These are phyloP conservation scores for Fusarium temperatum DNA, from an alignment of 2,329 filamentous ascomycete genomes.

Conservation along the genomic window DNA sequence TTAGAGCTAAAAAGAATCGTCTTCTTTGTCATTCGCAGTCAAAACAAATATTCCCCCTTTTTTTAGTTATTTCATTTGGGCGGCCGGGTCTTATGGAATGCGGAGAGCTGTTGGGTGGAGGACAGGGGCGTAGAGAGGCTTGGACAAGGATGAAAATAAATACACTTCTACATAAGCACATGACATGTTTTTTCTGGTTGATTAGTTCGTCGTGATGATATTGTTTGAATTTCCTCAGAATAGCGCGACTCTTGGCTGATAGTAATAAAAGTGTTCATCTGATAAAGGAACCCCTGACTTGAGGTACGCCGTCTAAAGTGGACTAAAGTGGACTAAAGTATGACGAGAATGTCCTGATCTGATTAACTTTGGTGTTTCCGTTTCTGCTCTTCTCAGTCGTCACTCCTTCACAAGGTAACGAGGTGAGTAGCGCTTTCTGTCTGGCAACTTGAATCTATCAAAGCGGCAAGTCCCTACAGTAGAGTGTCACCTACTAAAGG, in stretches of 20 bases:
- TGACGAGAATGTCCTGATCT: not conserved
- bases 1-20: conserved; percentile 44
- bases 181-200: not conserved
- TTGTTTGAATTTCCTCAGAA: not conserved
- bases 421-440: not conserved
- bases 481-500: not conserved
- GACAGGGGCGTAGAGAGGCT: not conserved
- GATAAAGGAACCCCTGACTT: not conserved
- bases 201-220: not conserved
- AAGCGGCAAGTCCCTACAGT: not conserved
- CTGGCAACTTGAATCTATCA: not conserved
- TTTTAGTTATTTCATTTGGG: conserved; percentile 28
- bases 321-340: not conserved
- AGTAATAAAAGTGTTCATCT: not conserved
- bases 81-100: conserved; percentile 16
- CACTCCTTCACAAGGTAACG: not conserved
- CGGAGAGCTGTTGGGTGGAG: conserved; percentile 10
- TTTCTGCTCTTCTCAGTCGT: not conserved
- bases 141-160: conserved; percentile 26
- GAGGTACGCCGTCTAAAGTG: no score
- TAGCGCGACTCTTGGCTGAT: not conserved
- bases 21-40: conserved; percentile 40
- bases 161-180: conserved; percentile 9
- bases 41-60: conserved; percentile 39
- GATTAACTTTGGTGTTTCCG: not conserved